A percentile compares a stretch with the other conserved stretches of the same genome.
phyloP scores from a whole-genome alignment of 2,329 filamentous ascomycete genomes.

The Kalmusia sp. region DNA sequence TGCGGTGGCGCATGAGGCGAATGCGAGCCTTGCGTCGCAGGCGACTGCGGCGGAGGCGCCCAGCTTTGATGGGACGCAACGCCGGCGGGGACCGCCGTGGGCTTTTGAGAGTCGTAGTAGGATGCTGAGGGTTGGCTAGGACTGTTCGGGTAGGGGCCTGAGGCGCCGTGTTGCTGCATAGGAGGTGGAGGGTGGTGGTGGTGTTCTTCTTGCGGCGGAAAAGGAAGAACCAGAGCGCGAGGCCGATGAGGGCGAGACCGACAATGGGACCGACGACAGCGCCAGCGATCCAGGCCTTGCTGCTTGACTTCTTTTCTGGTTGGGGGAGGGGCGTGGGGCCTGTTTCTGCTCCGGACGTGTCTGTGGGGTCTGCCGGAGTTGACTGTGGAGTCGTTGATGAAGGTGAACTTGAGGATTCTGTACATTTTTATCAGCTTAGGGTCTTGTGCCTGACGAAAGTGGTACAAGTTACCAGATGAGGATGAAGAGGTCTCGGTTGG shows the following conservation, averaged over 20 bases:
- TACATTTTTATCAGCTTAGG: background rate
- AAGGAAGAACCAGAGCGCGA: constrained; percentile 25
- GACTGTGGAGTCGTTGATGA: background rate
- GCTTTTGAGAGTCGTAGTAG: constrained; percentile 23
- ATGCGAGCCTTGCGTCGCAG: constrained; percentile 19
- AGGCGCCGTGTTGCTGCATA: background rate
- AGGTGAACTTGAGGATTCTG: constrained; percentile 6
- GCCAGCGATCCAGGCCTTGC: constrained; percentile 41
- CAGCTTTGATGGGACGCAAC: constrained; percentile 27
- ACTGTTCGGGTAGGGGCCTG: constrained; percentile 15
- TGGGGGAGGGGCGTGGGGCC: constrained; percentile 2
- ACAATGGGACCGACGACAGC: constrained; percentile 32
- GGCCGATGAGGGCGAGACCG: constrained; percentile 27
- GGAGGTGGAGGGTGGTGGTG: constrained; percentile 5
- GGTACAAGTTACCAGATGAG: background rate
- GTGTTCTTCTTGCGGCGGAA: constrained; percentile 26
- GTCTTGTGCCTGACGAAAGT: background rate
- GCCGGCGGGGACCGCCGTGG: constrained; percentile 22
- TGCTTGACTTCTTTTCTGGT: constrained; percentile 17
- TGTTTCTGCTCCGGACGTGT: background rate
- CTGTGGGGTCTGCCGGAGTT: constrained; percentile 1
- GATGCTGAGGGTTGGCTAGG: constrained; percentile 17
- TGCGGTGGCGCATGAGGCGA: constrained; percentile 13
- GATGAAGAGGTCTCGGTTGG: constrained; percentile 19
- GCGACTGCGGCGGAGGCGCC: constrained; percentile 16